These are phyloP conservation scores for Talaromyces albobiverticillius DNA, from an alignment of 2,329 filamentous ascomycete genomes.

Conservation along the genomic window DNA sequence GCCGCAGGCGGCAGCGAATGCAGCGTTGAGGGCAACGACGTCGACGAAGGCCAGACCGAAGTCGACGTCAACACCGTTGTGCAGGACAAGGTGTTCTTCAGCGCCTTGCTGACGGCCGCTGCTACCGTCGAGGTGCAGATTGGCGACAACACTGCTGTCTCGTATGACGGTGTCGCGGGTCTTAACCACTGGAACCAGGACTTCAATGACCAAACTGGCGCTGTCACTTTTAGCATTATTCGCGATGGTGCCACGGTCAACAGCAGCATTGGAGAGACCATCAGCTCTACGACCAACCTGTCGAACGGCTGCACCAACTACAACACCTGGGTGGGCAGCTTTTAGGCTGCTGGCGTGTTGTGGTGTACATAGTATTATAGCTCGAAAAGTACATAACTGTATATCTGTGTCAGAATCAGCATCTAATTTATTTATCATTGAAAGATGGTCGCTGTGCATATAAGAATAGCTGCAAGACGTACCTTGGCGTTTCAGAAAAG, in stretches of 20 bases:
- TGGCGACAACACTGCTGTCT: conserved; percentile 22
- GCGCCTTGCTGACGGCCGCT: conserved; percentile 24
- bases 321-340: conserved; percentile 14
- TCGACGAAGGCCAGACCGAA: conserved; percentile 24
- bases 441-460: no score
- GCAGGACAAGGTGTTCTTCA: conserved; percentile 32
- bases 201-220: conserved; percentile 29
- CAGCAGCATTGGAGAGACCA: conserved; percentile 26
- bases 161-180: conserved; percentile 21
- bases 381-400: background rate
- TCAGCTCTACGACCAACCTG: conserved; percentile 20
- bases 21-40: conserved; percentile 34
- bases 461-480: no score
- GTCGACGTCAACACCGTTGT: conserved; percentile 25
- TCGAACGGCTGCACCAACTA: conserved; percentile 15
- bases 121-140: conserved; percentile 30
- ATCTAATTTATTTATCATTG: no score
- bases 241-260: conserved; percentile 23
- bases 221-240: conserved; percentile 26
- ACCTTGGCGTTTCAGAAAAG: no score
- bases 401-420: no score
- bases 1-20: conserved; percentile 23
- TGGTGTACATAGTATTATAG: background rate
- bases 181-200: conserved; percentile 33
- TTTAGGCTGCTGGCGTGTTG: conserved; percentile 2